These are phyloP conservation scores for Stramenopiles sp. DNA, from an alignment of 352 stramenopile genomes.

Conservation along the genomic window DNA sequence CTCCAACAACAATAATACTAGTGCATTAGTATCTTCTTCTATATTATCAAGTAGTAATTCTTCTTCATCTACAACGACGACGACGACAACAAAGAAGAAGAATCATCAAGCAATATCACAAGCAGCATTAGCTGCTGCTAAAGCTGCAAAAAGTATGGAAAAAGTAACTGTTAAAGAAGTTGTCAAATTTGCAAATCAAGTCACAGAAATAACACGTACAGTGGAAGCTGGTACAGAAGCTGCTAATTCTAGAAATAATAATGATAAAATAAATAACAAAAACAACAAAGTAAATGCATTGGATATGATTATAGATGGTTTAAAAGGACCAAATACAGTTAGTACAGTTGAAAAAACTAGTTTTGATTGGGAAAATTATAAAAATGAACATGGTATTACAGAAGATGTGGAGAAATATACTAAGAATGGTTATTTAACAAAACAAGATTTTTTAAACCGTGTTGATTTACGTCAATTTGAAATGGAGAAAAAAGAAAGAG, in stretches of 20 bases:
- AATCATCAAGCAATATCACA: no score
- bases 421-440: constrained; percentile 65
- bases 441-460: constrained; percentile 78
- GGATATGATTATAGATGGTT: constrained; percentile 53
- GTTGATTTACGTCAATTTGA: constrained; percentile 63
- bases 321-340: constrained; percentile 66
- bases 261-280: constrained; percentile 22
- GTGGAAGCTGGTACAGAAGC: background rate
- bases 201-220: background rate
- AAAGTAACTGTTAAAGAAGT: background rate
- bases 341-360: constrained; percentile 82
- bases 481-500: constrained; percentile 56
- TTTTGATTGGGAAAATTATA: constrained; percentile 85
- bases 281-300: constrained; percentile 22
- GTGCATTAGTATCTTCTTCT: no score
- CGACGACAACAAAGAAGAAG: no score
- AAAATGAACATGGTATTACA: constrained; percentile 63
- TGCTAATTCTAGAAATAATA: background rate
- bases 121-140: background rate
- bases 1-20: background rate
- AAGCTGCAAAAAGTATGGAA: background rate
- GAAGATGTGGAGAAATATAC: constrained; percentile 71
- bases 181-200: background rate
- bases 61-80: no score
- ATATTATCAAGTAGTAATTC: no score